Evolutionary conservation across 2,329 filamentous ascomycete genomes (phyloP), one percentile per base, ranked within the genome.

Genomic region (Alternaria sp.): DNA sequence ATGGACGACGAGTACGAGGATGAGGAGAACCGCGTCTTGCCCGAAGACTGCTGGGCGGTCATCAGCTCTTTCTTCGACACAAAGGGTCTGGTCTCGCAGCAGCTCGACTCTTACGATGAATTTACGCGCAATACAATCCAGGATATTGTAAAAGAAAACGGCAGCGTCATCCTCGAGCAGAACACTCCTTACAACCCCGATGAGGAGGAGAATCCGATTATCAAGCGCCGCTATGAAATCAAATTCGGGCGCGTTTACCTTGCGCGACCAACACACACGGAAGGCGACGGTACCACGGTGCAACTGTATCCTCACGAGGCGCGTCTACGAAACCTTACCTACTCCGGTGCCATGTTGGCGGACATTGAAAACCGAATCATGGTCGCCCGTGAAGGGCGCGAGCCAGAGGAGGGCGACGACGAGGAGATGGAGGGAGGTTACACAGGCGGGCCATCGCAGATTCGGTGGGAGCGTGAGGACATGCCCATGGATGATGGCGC

Each of bases 1-100:
- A 54, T 54, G n/a, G 85, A 85, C 72, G 85, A 87, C 57, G 57
- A 60, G 30, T 84, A 86, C 54, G 86, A 89, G 65, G 92, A 93
- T 76, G 87, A 83, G 41, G 75, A 87, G 36, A 86, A 89, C 64
- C 82, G 85, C 62, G 84, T 98, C 82, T 97, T 94, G 27, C 92
- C 94, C 63, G 95, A 98, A 83, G 96, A 99, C 82, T 97, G 93
- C 84, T 99, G 96, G 95, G 92, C 91, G 67, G 94, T 98, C 75
- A 98, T 99, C 78, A 93, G 92, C 58, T 92, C 95, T 10, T 98
- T 97, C 84, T 99, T 99, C 82, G 93, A 97, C 72, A 87, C 89
- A 65, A 99, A 98, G 82, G 94, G 95, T 74, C 86, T 99, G 32
- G 95, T 97, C 22, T 97, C 95, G 16, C 94, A 99, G 81, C 95